Base-by-base conservation (phyloP, 768 basidiomycete genomes). In the Leccinum ochraceum region DNA sequence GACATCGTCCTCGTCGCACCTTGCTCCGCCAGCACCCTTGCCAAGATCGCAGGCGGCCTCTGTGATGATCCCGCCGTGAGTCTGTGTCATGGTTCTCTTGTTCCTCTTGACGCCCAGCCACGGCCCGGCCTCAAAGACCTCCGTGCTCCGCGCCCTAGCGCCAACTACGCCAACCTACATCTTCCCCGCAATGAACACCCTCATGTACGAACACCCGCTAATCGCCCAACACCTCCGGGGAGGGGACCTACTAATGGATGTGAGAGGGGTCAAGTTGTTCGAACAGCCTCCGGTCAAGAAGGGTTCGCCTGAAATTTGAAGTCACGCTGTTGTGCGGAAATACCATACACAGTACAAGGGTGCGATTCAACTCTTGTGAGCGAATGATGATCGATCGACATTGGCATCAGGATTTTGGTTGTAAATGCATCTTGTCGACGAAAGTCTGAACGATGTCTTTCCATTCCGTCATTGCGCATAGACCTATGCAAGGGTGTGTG, bases 391-490 rank as follows among this genome's bases (percentile, higher is more conserved):
- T 26, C 26, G 26, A 26, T 26, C 26, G 26, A 26, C 26, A 26
- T 26, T 26, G 26, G 26, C 26, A 26, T 26, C 26, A 26, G 26
- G 5, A 26, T 26, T 26, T 26, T 26, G 26, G 26, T 34, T 63
- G 65, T 42, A 75, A 58, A 50, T 68, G 63, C 69, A 87, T 89
- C 46, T 62, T 72, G 54, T 86, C 81, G 7, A 87, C 87, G 7
- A 90, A 90, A 39, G 88, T 80, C 54, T 82, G 72, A 22, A 93
- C 90, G 42, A 98, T 91, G 53, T 98, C 94, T 51, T 78, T 81
- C 96, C 96, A 98, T 67, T 98, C 95, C 1, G 90, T 89, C 96
- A 98, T 98, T 2, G 95, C 96, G 13, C 96, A 96, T 0, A 92
- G 65, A 6, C 95, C 94, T 95, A 59, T 36, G 22, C 54, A 28